These are phyloP conservation scores for Oryza longistaminata DNA, from an alignment of 176 grass and related monocot genomes.

Conservation along the genomic window DNA sequence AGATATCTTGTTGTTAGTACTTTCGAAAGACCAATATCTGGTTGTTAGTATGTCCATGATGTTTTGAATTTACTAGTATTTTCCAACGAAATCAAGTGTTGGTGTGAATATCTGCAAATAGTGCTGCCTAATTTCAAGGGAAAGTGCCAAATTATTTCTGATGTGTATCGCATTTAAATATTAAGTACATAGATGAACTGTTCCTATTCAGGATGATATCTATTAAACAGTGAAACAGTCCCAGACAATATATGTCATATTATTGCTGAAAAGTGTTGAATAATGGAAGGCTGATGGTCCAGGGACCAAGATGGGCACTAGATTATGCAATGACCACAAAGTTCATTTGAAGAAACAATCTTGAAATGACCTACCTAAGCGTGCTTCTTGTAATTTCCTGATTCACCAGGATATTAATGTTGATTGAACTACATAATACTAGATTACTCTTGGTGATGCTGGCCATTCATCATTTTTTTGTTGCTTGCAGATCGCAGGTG, in stretches of 20 bases:
- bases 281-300: background rate
- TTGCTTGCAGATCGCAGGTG: conserved; percentile 75
- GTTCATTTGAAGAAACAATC: background rate
- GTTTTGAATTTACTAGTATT: conserved; percentile 10
- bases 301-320: background rate
- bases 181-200: background rate
- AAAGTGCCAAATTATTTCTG: background rate
- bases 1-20: conserved; percentile 24
- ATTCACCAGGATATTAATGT: background rate
- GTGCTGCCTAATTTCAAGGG: background rate
- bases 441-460: background rate
- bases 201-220: background rate
- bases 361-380: background rate
- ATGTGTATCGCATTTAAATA: background rate
- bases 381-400: background rate
- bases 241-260: background rate
- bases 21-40: background rate
- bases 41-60: conserved; percentile 21
- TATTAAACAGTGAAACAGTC: conserved; percentile 3
- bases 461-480: background rate
- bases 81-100: background rate
- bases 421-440: background rate
- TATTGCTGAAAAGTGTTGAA: background rate
- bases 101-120: background rate
- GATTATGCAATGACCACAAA: background rate